These are phyloP conservation scores for Exsudoporus frostii DNA, from an alignment of 768 basidiomycete genomes.

Conservation along the genomic window DNA sequence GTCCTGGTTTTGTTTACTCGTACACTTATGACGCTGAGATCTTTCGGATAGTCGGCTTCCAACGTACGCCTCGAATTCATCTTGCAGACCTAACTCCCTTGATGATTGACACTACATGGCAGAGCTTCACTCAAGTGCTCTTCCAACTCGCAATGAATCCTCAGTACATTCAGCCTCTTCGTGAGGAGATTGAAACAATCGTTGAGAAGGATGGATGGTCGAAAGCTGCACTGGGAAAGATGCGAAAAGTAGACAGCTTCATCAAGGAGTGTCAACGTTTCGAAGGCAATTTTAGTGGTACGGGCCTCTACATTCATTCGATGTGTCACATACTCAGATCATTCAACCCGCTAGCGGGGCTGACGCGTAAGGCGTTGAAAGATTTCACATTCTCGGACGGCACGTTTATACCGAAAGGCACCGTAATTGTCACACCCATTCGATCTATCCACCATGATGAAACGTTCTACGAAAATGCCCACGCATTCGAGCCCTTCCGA, in stretches of 20 bases:
- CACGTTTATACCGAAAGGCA: constrained; percentile 35
- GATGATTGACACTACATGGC: constrained; percentile 19
- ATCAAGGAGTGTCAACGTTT: constrained; percentile 12
- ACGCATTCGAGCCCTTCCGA: constrained; percentile 10
- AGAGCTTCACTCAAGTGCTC: constrained; percentile 22
- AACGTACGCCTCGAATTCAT: not conserved
- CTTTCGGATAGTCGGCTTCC: not conserved
- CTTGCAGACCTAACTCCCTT: not conserved
- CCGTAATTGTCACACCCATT: constrained; percentile 18
- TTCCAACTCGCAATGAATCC: constrained; percentile 36
- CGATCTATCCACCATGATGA: constrained; percentile 21
- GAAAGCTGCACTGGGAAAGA: constrained; percentile 19
- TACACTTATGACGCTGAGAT: not conserved
- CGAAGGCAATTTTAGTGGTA: constrained; percentile 20
- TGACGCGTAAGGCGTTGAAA: constrained; percentile 33
- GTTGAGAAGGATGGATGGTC: constrained; percentile 3
- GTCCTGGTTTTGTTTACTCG: not conserved
- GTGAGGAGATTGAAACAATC: constrained; percentile 17
- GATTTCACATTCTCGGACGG: constrained; percentile 39
- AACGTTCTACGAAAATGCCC: constrained; percentile 26
- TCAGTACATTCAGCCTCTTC: constrained; percentile 31
- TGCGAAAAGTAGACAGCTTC: constrained; percentile 41
- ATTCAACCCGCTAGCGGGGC: constrained; percentile 27
- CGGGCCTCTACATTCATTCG: constrained; percentile 6
- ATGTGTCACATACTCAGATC: not conserved